Evolutionary conservation across 768 basidiomycete species (phyloP), one percentile per base, ranked within the genome.

Genomic region (Boletus pseudo-olivaceus): DNA sequence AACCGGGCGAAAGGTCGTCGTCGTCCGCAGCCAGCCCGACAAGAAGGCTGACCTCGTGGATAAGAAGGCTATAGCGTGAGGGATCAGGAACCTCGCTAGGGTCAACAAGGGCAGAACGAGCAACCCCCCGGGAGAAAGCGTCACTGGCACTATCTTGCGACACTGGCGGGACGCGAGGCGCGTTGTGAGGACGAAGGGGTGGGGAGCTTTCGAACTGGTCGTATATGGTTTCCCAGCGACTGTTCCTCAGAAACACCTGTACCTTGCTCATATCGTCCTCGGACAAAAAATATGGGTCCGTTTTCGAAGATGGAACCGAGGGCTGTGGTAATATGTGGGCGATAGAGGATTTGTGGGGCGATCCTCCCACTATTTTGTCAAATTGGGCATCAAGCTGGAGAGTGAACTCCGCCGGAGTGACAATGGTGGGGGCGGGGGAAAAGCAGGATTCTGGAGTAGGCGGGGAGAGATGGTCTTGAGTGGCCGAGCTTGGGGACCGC

Each of bases 1-100:
- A 39, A 33, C 34, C 49, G 26, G 48, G 39, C 3, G 47, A 42
- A n/a, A 44, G 32, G 32, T 37, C 33, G 20, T 56, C 61, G 17
- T 67, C 51, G 1, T 68, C 67, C 1, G 54, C 17, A 7, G 70
- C n/a, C 19, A 70, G 46, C 20, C 69, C 70, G 14, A 72, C 61
- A 41, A 70, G 69, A 37, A 65, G 58, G 48, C 69, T 65, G 15
- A 72, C 67, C 29, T 72, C 71, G 15, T 65, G 62, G 30, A 70
- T 62, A 33, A 70, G 67, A 46, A 60, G 47, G 53, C 71, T 71
- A 27, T 51, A 72, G 35, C 58, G 60, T 2, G 59, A 57, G 17
- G 58, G 30, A 23, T 66, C 63, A n/a, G 19, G 30, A 43, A 23
- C 42, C 5, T 51, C 34, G 29, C 37, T 20, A 9, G 23, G n/a